Evolutionary conservation across 352 stramenopile genomes (phyloP), one percentile per base, ranked within the genome.

Genomic region (Phytophthora quininea): DNA sequence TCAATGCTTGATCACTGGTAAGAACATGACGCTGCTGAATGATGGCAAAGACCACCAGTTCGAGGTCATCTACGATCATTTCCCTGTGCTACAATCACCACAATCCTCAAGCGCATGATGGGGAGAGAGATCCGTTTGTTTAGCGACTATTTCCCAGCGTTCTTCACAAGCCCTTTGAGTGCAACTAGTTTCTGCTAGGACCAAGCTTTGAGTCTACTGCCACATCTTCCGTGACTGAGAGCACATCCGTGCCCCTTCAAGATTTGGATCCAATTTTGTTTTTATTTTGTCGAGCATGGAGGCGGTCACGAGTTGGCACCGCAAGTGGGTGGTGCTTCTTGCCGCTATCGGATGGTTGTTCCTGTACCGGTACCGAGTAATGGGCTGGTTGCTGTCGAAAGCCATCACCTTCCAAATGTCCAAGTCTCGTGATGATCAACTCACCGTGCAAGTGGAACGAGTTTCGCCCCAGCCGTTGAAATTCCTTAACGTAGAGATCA

Each of bases 261-360:
- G 14, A 33, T 58, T n/a, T 37, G 19, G 15, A 38, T 12, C 12
- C 37, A 24, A 52, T 33, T 27, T 52, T 15, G 31, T 40, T 53
- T n/a, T 27, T 9, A 15, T 3, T 30, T 50, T 63, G 61, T 61
- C 45, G 27, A 73, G 42, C 29, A 78, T 78, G 58, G 70, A 69
- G 42, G n/a, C 24, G 27, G 37, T 53, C 15, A 19, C 61, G 14
- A 73, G 70, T 3, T 91, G 84, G 84, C 79, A 89, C 27, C 80
- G 73, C 61, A 91, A 91, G 62, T 91, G 81, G 80, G 46, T 93
- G 29, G 27, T 85, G 31, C 61, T 91, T 10, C 31, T 73, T 4
- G 54, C 66, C 0, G 35, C 68, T 15, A 48, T 91, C 7, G 56
- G 69, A 30, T 84, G 71, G 73, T 42, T 81, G 29, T 91, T 86